Conservation (phyloP, 805 yeast species). For the Candida railenensis region DNA sequence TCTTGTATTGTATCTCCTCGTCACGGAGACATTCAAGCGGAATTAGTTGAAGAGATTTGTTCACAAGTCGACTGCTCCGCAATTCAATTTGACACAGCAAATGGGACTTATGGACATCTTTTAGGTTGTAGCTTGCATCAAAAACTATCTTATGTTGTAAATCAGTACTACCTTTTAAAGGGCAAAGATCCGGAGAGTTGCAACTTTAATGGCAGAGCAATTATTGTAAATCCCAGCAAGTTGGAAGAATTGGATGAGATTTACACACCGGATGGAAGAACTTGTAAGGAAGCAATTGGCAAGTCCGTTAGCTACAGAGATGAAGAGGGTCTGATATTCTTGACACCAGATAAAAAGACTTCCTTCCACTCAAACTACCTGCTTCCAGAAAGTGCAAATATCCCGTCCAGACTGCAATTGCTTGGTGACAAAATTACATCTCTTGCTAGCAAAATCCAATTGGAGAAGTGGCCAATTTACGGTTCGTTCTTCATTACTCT, state of each 20-base stretch:
- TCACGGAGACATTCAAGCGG: conserved; percentile 13
- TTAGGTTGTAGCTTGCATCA: conserved; percentile 40
- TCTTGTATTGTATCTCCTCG: conserved; percentile 35
- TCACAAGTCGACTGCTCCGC: conserved; percentile 36
- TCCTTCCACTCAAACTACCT: too few species aligned
- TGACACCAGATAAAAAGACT: too few species aligned
- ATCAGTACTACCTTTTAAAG: conserved; percentile 28
- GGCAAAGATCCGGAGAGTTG: conserved; percentile 19
- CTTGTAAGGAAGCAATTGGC: conserved; percentile 20
- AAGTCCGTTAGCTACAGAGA: not conserved
- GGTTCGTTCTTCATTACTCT: too few species aligned
- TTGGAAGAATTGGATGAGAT: conserved; percentile 15
- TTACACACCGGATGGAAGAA: conserved; percentile 23
- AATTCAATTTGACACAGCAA: conserved; percentile 30
- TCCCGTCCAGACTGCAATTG: too few species aligned
- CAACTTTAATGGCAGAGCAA: conserved; percentile 21
- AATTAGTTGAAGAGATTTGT: conserved; percentile 34
- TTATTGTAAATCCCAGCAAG: conserved; percentile 14
- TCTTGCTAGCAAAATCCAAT: too few species aligned
- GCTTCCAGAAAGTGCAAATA: too few species aligned
- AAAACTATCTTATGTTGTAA: conserved; percentile 40
- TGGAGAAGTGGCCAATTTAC: too few species aligned
- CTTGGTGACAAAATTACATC: too few species aligned
- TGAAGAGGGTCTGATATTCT: not conserved
- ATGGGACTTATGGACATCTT: conserved; percentile 42